Percentiles rank a stretch among this genome's conserved stretches.
phyloP scores from a whole-genome alignment of 2,329 filamentous ascomycete species.

The Microcyclospora tardicrescens region DNA sequence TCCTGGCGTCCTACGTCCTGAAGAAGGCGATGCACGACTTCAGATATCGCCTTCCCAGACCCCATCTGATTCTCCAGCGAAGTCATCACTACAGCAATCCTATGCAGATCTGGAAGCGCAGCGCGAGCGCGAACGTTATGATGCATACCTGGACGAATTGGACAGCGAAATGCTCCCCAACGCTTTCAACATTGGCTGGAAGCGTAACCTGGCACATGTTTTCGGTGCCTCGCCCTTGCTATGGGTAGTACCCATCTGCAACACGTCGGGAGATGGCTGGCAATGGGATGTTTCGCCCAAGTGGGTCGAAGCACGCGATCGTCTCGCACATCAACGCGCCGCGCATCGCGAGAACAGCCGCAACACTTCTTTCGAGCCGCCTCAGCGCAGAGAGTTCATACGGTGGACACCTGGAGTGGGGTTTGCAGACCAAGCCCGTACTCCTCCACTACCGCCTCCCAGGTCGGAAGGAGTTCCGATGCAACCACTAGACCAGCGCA shows the following conservation, averaged over 20 bases:
- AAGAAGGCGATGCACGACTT: conserved; percentile 56
- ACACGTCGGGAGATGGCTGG: conserved; percentile 87
- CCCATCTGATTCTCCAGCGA: conserved; percentile 30
- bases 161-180: conserved; percentile 81
- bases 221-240: conserved; percentile 61
- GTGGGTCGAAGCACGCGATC: conserved; percentile 61
- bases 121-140: conserved; percentile 55
- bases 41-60: conserved; percentile 20
- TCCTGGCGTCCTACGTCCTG: conserved; percentile 64
- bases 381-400: neutral
- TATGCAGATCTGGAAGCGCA: conserved; percentile 48
- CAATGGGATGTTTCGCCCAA: conserved; percentile 72
- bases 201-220: conserved; percentile 64
- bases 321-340: conserved; percentile 31
- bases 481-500: conserved; percentile 26
- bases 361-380: conserved; percentile 1
- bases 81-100: conserved; percentile 29
- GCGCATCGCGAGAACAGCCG: neutral
- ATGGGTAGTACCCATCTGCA: conserved; percentile 72
- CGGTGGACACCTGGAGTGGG: conserved; percentile 18
- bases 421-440: conserved; percentile 24
- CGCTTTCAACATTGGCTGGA: conserved; percentile 83
- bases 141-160: conserved; percentile 76
- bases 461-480: conserved; percentile 21
- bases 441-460: conserved; percentile 3